A percentile compares a stretch with the other conserved stretches of the same genome.
These are phyloP conservation scores for Moringa oleifera DNA, from an alignment of 345 rosid genomes.

Conservation along the genomic window DNA sequence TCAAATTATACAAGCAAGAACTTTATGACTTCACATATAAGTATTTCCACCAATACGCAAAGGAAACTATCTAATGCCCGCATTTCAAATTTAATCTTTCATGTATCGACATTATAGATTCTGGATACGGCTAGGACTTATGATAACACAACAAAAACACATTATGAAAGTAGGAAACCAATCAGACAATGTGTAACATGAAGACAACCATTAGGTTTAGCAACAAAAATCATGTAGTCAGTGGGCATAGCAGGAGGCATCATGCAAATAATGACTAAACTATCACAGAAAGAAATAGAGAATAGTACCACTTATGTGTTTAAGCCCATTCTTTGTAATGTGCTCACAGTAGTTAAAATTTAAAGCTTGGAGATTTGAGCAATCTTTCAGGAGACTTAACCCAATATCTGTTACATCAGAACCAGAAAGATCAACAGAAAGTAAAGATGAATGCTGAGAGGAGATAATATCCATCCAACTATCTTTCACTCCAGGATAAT, in stretches of 20 bases:
- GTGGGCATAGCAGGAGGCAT: not conserved
- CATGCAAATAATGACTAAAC: not conserved
- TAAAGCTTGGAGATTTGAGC: slow-evolving; percentile 34
- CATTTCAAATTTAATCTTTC: too few species aligned
- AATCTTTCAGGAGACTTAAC: slow-evolving; percentile 31
- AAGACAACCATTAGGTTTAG: not conserved
- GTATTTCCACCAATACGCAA: not conserved
- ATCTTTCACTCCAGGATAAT: slow-evolving; percentile 43
- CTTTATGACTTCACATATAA: not conserved
- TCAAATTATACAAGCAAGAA: not conserved
- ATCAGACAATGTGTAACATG: not conserved
- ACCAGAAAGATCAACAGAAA: slow-evolving; percentile 54
- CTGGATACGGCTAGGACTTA: not conserved
- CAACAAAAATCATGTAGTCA: not conserved
- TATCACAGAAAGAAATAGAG: slow-evolving; percentile 3
- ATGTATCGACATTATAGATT: too few species aligned
- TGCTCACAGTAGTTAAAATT: slow-evolving; percentile 30
- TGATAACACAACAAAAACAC: not conserved
- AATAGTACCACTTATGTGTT: slow-evolving; percentile 30
- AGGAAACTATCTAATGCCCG: too few species aligned
- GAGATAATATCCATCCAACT: slow-evolving; percentile 50
- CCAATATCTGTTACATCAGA: slow-evolving; percentile 47
- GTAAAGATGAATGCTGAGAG: slow-evolving; percentile 52
- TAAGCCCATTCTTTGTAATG: slow-evolving; percentile 41
- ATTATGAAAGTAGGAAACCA: not conserved